Evolutionary conservation across 306 rosid genomes (phyloP), one percentile per base, ranked within the genome.

Genomic region (Herpetospermum pedunculosum): DNA sequence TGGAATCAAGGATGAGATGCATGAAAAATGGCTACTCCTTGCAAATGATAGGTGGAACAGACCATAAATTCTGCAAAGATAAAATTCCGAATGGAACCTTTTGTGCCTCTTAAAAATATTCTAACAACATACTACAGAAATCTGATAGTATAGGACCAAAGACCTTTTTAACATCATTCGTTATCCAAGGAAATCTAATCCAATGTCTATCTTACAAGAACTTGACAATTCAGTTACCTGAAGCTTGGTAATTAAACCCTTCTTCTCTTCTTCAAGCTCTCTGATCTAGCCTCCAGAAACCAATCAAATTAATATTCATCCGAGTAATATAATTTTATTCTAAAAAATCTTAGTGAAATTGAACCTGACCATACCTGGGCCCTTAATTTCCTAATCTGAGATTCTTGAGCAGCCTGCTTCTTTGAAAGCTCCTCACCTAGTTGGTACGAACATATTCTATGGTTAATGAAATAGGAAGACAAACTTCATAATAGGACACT

Each of bases 191-290:
- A 52, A 48, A 49, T 54, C 60, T 50, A 16, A 23, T 50, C 49
- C 48, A 72, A 72, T 19, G 18, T 34, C 25, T 13, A 74, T 74
- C 50, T 13, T 43, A 26, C 44, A 75, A 25, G 46, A 74, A 55
- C 65, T 23, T 38, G 25, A 73, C 41, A 58, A 76, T 73, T 76
- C 72, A 69, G 58, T 86, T 87, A 95, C 99, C 99, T 95, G 97
- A 82, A 95, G 96, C 77, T 88, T 95, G 59, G 97, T 87, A 59
- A 59, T 74, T 80, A 95, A 78, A 79, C 92, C 97, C 84, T 95
- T 95, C 92, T 92, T 95, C 96, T 95, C 99, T 88, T 95, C 99
- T 83, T 95, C 97, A 77, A 92, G 84, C 89, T 95, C 99, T 88
- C 99, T 95, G 79, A 87, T 88, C 99, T 95, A 87, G 87, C 88